Evolutionary conservation across 2,329 filamentous ascomycete species (phyloP).

Genomic region (Fusarium begoniae): DNA sequence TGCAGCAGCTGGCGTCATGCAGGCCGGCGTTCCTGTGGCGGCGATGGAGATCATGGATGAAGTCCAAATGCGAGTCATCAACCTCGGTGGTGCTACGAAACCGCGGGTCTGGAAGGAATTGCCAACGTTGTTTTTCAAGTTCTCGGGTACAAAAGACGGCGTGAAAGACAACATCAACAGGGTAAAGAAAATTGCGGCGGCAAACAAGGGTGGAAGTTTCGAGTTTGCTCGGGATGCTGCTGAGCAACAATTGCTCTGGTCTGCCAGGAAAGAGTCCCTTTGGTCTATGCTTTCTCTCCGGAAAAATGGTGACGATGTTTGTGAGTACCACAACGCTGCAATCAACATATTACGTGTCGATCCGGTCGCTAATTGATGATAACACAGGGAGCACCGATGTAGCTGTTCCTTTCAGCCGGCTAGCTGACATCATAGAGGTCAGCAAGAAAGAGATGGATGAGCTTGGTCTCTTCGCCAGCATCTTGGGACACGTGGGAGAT

Average conservation of each 20-base stretch:
- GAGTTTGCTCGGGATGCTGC: conserved; percentile 78
- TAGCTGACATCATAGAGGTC: conserved; percentile 80
- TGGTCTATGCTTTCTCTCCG: conserved; percentile 82
- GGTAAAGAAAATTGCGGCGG: conserved; percentile 73
- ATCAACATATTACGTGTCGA: background rate
- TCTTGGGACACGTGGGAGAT: conserved; percentile 90
- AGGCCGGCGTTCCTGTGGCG: conserved; percentile 75
- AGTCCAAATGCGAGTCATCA: conserved; percentile 86
- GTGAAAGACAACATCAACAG: conserved; percentile 79
- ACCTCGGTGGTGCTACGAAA: conserved; percentile 74
- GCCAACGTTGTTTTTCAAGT: conserved; percentile 86
- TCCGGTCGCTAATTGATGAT: background rate
- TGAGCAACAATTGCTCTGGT: conserved; percentile 82
- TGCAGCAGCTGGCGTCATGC: conserved; percentile 79
- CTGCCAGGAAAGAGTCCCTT: conserved; percentile 82
- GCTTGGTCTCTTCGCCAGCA: conserved; percentile 85
- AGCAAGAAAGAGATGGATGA: conserved; percentile 91
- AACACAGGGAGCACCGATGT: conserved; percentile 79
- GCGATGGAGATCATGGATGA: conserved; percentile 91
- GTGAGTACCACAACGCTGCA: conserved; percentile 50
- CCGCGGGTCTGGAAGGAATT: conserved; percentile 77
- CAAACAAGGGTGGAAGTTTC: conserved; percentile 72
- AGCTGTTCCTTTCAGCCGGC: conserved; percentile 78
- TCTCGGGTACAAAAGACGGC: conserved; percentile 80
- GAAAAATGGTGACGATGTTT: conserved; percentile 72